A percentile compares a stretch with the other conserved stretches of the same genome.
These are phyloP conservation scores for Fusarium coffeatum DNA, from an alignment of 2,329 filamentous ascomycete genomes.

Conservation along the genomic window DNA sequence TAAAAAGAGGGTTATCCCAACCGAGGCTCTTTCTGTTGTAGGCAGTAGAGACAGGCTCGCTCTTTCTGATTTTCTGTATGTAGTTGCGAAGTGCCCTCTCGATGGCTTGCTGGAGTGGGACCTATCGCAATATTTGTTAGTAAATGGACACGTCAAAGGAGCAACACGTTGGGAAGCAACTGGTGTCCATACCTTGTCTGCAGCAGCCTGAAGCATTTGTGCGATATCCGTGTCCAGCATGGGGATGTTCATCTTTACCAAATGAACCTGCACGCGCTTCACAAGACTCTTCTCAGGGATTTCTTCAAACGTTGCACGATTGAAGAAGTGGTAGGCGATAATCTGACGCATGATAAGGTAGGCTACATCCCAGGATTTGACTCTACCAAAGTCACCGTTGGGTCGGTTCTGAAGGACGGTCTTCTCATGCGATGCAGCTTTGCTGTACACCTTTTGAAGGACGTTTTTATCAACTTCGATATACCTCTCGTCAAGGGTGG, in stretches of 20 bases:
- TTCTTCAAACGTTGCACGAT: neutral
- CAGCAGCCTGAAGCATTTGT: neutral
- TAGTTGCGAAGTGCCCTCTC: neutral
- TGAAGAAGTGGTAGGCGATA: neutral
- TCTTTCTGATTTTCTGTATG: neutral
- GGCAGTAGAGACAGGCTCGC: neutral
- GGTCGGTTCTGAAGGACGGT: neutral
- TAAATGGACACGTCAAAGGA: neutral
- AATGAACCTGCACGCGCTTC: neutral
- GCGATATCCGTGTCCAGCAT: neutral
- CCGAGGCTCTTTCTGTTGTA: neutral
- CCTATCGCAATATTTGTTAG: neutral
- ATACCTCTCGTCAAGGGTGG: neutral
- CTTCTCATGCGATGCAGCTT: neutral
- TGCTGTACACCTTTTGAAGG: neutral
- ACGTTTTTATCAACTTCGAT: neutral
- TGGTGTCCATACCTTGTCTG: neutral
- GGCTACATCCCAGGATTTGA: neutral
- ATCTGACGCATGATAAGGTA: neutral
- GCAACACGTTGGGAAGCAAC: neutral
- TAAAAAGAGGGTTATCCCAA: neutral
- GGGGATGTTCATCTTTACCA: neutral
- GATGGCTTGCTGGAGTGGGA: neutral
- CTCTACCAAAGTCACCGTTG: too few species aligned
- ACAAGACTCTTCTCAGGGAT: neutral